phyloP scores from a whole-genome alignment of 495 filamentous ascomycete species.

The Astrothelium macrocarpum region DNA sequence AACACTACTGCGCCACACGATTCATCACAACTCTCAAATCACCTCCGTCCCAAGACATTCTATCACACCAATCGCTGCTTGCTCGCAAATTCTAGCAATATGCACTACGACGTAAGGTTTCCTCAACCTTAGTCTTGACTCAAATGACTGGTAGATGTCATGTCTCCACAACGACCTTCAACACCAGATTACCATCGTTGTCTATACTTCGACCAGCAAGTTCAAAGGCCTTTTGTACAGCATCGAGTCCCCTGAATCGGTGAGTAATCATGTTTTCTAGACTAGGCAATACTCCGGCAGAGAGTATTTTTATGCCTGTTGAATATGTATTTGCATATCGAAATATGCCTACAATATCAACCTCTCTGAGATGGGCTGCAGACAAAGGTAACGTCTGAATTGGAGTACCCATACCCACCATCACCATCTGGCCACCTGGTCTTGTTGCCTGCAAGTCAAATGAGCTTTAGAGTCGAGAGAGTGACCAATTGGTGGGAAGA shows the following conservation, averaged over 20 bases:
- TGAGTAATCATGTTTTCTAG: constrained; percentile 71
- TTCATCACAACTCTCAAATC: background rate
- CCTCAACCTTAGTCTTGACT: too few relatives aligned
- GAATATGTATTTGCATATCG: constrained; percentile 82
- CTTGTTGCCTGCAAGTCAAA: constrained; percentile 41
- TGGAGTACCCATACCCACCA: constrained; percentile 88
- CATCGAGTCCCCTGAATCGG: constrained; percentile 55
- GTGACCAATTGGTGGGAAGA: background rate
- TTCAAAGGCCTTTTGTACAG: constrained; percentile 60
- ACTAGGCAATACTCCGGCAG: constrained; percentile 46
- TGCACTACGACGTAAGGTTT: too few relatives aligned
- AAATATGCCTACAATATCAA: constrained; percentile 89
- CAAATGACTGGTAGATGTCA: constrained; percentile 5
- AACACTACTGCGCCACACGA: background rate
- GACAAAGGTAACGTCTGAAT: constrained; percentile 78
- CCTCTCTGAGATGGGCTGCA: constrained; percentile 74
- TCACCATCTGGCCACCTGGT: constrained; percentile 70
- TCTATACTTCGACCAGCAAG: constrained; percentile 73
- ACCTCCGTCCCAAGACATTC: too few relatives aligned
- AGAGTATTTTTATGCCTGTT: constrained; percentile 64
- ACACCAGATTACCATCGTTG: constrained; percentile 61
- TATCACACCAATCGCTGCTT: too few relatives aligned
- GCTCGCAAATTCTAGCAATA: too few relatives aligned
- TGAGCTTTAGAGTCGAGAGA: background rate
- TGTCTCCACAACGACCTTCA: constrained; percentile 72